Base-by-base conservation (phyloP, 768 basidiomycete species). In the Cystobasidium tubakii region DNA sequence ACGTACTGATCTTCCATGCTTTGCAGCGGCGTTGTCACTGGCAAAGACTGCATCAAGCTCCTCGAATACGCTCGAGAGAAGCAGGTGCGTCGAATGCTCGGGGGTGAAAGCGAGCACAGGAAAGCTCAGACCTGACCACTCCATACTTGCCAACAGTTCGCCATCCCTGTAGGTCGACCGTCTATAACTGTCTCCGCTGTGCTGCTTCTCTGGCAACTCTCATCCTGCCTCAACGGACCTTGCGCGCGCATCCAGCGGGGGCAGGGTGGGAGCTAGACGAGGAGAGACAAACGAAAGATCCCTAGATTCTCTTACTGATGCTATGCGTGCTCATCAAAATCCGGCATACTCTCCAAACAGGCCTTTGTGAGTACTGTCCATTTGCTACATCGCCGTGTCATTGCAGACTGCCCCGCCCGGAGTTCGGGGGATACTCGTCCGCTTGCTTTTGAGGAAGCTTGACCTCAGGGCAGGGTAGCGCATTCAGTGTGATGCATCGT, bases 1-100 rank as follows among this genome's bases (percentile, higher is more conserved):
- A n/a, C n/a, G n/a, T n/a, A n/a, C n/a, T n/a, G n/a, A n/a, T n/a
- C n/a, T n/a, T n/a, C n/a, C n/a, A n/a, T n/a, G n/a, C n/a, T n/a
- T n/a, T n/a, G n/a, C 53, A 74, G 74, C 29, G 95, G 95, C 77
- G 95, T 99, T 75, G 83, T 99, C 81, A 94, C 92, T 74, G 95
- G 95, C 82, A 90, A 94, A 78, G 87, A 98, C 81, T 90, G 92
- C 79, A 88, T 92, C 83, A 94, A 93, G 83, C 83, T 99, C 80
- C 95, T 98, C 81, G 88, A 95, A 78, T 96, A 95, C 81, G 95
- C 94, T 55, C 90, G 89, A 79, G 86, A 88, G 78, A 81, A 97
- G 82, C 84, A 93, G 85, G 95, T 92, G 76, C 76, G 85, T 78
- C n/a, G 15, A n/a, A 60, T 34, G 9, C 53, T n/a, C n/a, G n/a